These are phyloP conservation scores for Euphorbia lathyris DNA, from an alignment of 345 rosid species.

Conservation along the genomic window DNA sequence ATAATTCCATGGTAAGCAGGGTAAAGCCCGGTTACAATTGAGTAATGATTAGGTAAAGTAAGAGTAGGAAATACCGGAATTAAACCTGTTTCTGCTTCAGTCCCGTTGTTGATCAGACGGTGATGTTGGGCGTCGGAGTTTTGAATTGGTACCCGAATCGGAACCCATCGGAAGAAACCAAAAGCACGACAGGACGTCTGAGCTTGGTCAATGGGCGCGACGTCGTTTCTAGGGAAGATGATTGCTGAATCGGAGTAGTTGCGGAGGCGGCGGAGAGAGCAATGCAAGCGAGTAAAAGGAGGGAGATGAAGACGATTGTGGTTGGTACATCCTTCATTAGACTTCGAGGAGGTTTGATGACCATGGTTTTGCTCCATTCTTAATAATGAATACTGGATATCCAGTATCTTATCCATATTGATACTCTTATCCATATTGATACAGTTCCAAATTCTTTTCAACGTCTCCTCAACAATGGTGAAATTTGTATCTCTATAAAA, in stretches of 20 bases:
- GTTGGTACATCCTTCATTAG: too few species aligned
- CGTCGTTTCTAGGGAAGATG: slow-evolving; percentile 18
- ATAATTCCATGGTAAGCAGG: slow-evolving; percentile 85
- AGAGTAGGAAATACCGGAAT: slow-evolving; percentile 86
- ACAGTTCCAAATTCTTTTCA: too few species aligned
- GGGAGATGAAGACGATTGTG: slow-evolving; percentile 48
- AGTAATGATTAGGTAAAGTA: slow-evolving; percentile 92
- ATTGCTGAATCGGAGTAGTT: slow-evolving; percentile 22
- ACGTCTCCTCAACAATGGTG: too few species aligned
- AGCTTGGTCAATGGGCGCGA: slow-evolving; percentile 67
- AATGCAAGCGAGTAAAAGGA: slow-evolving; percentile 50
- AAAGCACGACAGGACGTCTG: slow-evolving; percentile 57
- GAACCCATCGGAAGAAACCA: slow-evolving; percentile 90
- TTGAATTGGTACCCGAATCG: slow-evolving; percentile 95
- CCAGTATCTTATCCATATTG: too few species aligned
- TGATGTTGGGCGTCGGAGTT: slow-evolving; percentile 64
- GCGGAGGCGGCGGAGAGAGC: slow-evolving; percentile 74
- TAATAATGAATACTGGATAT: too few species aligned
- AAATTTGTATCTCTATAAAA: too few species aligned
- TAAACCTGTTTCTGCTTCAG: slow-evolving; percentile 81
- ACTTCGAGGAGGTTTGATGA: too few species aligned
- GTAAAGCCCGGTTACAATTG: slow-evolving; percentile 89
- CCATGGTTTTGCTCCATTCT: too few species aligned
- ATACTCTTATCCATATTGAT: too few species aligned
- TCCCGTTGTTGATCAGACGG: slow-evolving; percentile 72